These are phyloP conservation scores for Acacia acuminata DNA, from an alignment of 306 rosid species.

Conservation along the genomic window DNA sequence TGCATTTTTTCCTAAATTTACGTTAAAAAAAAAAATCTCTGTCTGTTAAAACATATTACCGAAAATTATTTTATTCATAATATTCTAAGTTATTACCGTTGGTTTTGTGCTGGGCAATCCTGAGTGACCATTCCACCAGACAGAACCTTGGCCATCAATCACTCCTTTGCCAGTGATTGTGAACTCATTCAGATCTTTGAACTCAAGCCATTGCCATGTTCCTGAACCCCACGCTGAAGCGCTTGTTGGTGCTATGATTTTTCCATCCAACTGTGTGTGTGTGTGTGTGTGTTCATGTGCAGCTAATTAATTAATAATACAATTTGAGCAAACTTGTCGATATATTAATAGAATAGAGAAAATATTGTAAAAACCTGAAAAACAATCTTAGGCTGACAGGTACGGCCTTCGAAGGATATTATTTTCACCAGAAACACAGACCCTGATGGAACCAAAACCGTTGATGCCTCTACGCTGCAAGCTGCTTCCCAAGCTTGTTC, in stretches of 20 bases:
- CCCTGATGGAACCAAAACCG: slow-evolving; percentile 63
- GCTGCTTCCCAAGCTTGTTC: slow-evolving; percentile 71
- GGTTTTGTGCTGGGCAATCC: slow-evolving; percentile 58
- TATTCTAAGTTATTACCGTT: slow-evolving; percentile 40
- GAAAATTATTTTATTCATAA: too few relatives aligned
- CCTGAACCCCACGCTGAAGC: slow-evolving; percentile 69
- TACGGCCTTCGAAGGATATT: slow-evolving; percentile 61
- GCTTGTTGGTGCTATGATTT: slow-evolving; percentile 68
- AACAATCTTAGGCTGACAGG: slow-evolving; percentile 54
- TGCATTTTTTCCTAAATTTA: too few relatives aligned
- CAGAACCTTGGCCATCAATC: slow-evolving; percentile 83
- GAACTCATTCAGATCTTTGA: slow-evolving; percentile 51
- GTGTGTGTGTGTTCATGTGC: not conserved
- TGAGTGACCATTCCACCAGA: slow-evolving; percentile 61
- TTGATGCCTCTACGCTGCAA: slow-evolving; percentile 66
- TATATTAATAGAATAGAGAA: not conserved
- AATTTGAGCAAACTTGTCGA: not conserved
- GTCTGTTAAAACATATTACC: too few relatives aligned
- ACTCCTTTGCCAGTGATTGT: slow-evolving; percentile 69
- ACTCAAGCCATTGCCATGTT: slow-evolving; percentile 69
- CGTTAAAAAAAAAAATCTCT: too few relatives aligned
- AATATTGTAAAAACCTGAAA: slow-evolving; percentile 57
- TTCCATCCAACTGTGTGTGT: slow-evolving; percentile 58
- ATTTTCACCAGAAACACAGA: slow-evolving; percentile 65
- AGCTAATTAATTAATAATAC: too few relatives aligned